These are phyloP conservation scores for Tolypocladium capitatum DNA, from an alignment of 2,329 filamentous ascomycete genomes.

Conservation along the genomic window DNA sequence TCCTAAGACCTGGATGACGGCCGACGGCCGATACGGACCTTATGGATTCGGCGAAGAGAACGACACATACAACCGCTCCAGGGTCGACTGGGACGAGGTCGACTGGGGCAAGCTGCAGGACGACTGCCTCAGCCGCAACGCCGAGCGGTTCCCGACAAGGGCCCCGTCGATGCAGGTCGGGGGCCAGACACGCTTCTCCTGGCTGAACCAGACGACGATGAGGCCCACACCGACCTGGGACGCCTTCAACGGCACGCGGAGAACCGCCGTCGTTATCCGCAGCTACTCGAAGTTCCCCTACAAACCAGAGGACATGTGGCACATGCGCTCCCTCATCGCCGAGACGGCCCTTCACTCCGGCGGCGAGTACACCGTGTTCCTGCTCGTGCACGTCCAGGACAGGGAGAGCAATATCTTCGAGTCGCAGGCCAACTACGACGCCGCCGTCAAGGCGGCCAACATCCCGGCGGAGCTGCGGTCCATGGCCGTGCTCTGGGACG, in stretches of 20 bases:
- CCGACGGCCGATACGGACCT: constrained; percentile 13
- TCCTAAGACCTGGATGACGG: constrained; percentile 16
- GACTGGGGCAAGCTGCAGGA: constrained; percentile 23
- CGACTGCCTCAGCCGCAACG: constrained; percentile 32
- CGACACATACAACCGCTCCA: constrained; percentile 10
- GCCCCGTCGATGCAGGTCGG: constrained; percentile 3
- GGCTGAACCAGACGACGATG: constrained; percentile 6
- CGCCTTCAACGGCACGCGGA: constrained; percentile 12
- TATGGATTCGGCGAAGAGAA: constrained; percentile 17
- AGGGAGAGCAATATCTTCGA: constrained; percentile 41
- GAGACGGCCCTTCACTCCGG: constrained; percentile 47
- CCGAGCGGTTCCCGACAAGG: constrained; percentile 28
- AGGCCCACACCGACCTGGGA: constrained; percentile 11
- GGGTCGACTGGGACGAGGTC: constrained; percentile 15
- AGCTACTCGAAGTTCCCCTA: constrained; percentile 37
- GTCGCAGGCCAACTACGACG: constrained; percentile 35
- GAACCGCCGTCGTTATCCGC: constrained; percentile 13
- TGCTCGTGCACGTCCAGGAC: constrained; percentile 50
- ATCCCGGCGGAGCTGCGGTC: constrained; percentile 53
- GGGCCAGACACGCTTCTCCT: constrained; percentile 5
- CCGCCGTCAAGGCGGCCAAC: constrained; percentile 33
- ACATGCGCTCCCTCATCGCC: constrained; percentile 49
- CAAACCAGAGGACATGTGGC: constrained; percentile 46
- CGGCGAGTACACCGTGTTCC: constrained; percentile 49
- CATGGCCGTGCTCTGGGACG: constrained; percentile 58